Evolutionary conservation across 1,139 yeast species (phyloP), one percentile per base, ranked within the genome.

Genomic region (Sugiyamaella novakii): DNA sequence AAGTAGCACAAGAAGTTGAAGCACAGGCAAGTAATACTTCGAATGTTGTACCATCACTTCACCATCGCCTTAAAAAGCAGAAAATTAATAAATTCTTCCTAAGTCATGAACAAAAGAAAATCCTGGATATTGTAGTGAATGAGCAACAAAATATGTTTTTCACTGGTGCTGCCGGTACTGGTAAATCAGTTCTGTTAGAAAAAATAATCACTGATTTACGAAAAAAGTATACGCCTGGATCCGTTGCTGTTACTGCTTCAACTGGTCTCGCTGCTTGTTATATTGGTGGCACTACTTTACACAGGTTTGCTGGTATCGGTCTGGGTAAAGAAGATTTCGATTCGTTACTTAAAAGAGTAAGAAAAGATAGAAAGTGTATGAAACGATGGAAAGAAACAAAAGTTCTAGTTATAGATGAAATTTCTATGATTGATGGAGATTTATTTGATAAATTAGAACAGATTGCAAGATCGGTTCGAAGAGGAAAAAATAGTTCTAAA

Each of bases 241-340:
- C 73, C 0, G 86, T 89, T 1, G 96, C 94, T 0, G 81, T 89
- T 1, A 86, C 95, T 1, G 97, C 97, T 0, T 87, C 96, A 0
- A 89, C 97, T 0, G 98, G 97, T 1, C 69, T 89, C 57, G 97
- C 97, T 0, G 96, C 96, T 0, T 81, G 87, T 43, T 87, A 87
- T 60, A 83, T 89, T 58, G 95, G 92, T 1, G 98, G 98, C 17
- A 79, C 77, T 28, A 89, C 98, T 0, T 71, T 89, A 35, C 94
- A 87, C 63, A 75, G 84, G 56, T 87, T 82, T 69, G 76, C 92
- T 1, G 89, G 94, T 0, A 78, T 88, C 50, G 96, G 96, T 0
- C 66, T 87, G 17, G 96, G 92, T 5, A 70, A 70, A 4, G 85
- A 77, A 3, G 57, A 74, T 1, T 78, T 74, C 0, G 70, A 68